Conservation (phyloP, 441 rosid species). For the Bocquillonia castaneifolia region DNA sequence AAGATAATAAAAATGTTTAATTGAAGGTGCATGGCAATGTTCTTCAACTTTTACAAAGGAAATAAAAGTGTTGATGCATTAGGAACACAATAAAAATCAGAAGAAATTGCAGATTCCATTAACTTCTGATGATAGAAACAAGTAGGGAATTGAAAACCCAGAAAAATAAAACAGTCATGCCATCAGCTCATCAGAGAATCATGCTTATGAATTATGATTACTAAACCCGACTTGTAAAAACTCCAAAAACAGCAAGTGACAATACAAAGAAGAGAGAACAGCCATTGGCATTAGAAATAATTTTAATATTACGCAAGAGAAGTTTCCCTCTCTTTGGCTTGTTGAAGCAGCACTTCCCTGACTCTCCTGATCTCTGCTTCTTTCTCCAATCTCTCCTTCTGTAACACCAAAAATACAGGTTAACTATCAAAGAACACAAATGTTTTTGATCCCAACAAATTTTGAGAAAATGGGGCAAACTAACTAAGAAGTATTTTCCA, state of each 20-base stretch:
- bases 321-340: constrained; percentile 44
- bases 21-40: background rate
- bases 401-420: constrained; percentile 2
- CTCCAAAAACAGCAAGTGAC: background rate
- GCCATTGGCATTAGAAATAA: background rate
- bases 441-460: background rate
- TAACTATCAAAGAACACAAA: background rate
- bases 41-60: background rate
- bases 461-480: background rate
- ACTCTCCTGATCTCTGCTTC: constrained; percentile 69
- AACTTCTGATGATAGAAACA: constrained; percentile 8
- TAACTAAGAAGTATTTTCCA: too few relatives aligned
- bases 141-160: background rate
- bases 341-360: constrained; percentile 55
- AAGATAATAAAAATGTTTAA: background rate
- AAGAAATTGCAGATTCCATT: constrained; percentile 7
- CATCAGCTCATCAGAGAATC: constrained; percentile 19
- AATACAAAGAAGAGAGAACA: background rate
- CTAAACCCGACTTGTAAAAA: constrained; percentile 11
- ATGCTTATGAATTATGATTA: constrained; percentile 4
- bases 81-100: background rate
- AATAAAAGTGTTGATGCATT: background rate
- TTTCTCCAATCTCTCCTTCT: constrained; percentile 70
- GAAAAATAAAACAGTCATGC: constrained; percentile 17
- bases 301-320: constrained; percentile 26